Evolutionary conservation across 805 yeast species (phyloP), one percentile per base, ranked within the genome.

Genomic region (Middelhovenomyces tepae): DNA sequence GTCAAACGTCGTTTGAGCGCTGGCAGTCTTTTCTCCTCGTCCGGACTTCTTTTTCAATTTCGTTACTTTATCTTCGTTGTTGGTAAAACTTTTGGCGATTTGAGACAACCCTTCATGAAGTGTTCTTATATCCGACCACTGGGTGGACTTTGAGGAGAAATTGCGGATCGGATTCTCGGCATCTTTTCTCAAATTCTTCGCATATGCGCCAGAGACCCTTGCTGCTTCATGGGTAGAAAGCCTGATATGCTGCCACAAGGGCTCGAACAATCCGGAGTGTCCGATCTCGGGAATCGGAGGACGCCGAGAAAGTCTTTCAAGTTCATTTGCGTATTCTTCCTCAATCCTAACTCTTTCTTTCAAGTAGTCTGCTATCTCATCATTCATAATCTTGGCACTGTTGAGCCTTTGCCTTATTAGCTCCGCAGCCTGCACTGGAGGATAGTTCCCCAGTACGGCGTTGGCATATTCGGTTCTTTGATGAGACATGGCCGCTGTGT

Each of bases 351-450:
- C 63, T 36, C 75, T 62, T 16, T 69, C 74, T 24, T 70, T 66
- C 36, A 81, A 63, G 66, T 83, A 70, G 26, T 63, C 65, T 23
- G 81, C 74, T 41, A 82, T 64, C 32, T 72, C 76, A 37, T 69
- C 70, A 47, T 78, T 78, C 31, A 75, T 57, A 28, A 64, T 47
- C 45, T 69, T 68, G 28, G 76, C 73, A 44, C 69, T 72, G 21
- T 66, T 57, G 24, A 73, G 60, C 40, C 86, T 68, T 33, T 75
- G 65, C 32, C 74, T 60, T 18, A 79, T 62, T 20, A 72, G 62
- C 46, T 73, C 80, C 40, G 74, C 67, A 14, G 82, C 75, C 44
- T 70, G 76, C 17, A 61, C 59, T 9, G 85, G 83, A 23, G 65
- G 50, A 44, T 71, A 65, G 14, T 65, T 48, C 18, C 64, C 60